These are phyloP conservation scores for Ustilago loliicola DNA, from an alignment of 1,284 basidiomycete genomes.

Conservation along the genomic window DNA sequence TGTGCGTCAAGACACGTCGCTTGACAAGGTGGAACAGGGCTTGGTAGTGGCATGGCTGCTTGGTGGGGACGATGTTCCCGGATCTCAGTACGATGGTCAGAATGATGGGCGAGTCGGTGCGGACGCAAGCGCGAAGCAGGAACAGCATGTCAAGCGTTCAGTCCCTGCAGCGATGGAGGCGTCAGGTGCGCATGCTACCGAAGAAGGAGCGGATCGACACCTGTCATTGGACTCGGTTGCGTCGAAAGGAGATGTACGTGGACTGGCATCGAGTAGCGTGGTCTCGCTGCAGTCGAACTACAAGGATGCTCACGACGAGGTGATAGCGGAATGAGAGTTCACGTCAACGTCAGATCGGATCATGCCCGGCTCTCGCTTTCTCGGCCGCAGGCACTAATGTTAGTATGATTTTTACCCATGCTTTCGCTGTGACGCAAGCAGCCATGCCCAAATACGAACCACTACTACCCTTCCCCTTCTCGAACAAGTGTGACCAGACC, in stretches of 20 bases:
- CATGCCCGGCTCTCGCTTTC: conserved; percentile 8
- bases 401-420: not conserved
- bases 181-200: conserved; percentile 5
- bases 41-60: conserved; percentile 61
- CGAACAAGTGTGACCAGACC: too few relatives aligned
- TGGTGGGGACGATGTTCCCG: conserved; percentile 45
- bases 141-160: conserved; percentile 5
- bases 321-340: conserved; percentile 5
- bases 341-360: not conserved
- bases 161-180: not conserved
- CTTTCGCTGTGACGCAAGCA: not conserved
- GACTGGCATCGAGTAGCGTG: conserved; percentile 37
- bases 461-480: not conserved
- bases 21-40: conserved; percentile 35
- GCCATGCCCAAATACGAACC: conserved; percentile 1
- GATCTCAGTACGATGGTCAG: not conserved
- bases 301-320: conserved; percentile 43
- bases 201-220: not conserved
- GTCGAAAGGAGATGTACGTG: conserved; percentile 13
- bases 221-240: conserved; percentile 18
- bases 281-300: conserved; percentile 48
- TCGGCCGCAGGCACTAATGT: not conserved
- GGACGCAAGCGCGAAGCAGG: conserved; percentile 5
- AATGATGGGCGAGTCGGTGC: not conserved
- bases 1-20: conserved; percentile 19